Evolutionary conservation across 2,329 filamentous ascomycete species (phyloP).

Genomic region (Fusarium xylarioides): DNA sequence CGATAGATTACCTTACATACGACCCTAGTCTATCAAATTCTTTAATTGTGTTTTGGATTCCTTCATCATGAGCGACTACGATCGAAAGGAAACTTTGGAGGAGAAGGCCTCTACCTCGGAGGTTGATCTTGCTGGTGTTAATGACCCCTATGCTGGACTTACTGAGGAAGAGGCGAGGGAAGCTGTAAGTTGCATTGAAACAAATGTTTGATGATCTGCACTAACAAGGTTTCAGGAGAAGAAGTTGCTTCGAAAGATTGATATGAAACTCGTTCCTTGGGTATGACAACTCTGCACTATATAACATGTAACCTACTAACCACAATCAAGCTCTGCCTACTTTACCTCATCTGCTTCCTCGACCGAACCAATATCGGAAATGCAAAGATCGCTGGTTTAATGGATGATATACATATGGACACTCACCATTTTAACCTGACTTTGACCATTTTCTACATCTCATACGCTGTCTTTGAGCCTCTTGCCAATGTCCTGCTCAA

Average conservation of each 20-base stretch:
- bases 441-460: constrained; percentile 87
- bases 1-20: not conserved
- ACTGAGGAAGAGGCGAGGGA: constrained; percentile 68
- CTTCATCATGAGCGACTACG: constrained; percentile 47
- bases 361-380: constrained; percentile 81
- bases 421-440: constrained; percentile 75
- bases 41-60: not conserved
- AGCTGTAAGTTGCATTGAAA: constrained; percentile 59
- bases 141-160: constrained; percentile 67
- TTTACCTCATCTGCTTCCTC: constrained; percentile 80
- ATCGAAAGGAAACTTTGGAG: constrained; percentile 44
- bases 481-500: constrained; percentile 85
- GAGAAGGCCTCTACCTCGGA: constrained; percentile 45
- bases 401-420: constrained; percentile 68
- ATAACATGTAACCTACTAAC: not conserved
- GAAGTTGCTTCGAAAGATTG: constrained; percentile 69
- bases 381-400: constrained; percentile 67
- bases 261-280: constrained; percentile 69
- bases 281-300: constrained; percentile 40
- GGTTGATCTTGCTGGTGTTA: constrained; percentile 31
- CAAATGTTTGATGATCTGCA: not conserved
- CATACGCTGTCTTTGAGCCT: constrained; percentile 81
- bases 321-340: constrained; percentile 64
- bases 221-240: constrained; percentile 59
- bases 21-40: not conserved